A percentile compares a stretch with the other conserved stretches of the same genome.
phyloP scores from a whole-genome alignment of 2,329 filamentous ascomycete genomes.

The Pyricularia sp. region DNA sequence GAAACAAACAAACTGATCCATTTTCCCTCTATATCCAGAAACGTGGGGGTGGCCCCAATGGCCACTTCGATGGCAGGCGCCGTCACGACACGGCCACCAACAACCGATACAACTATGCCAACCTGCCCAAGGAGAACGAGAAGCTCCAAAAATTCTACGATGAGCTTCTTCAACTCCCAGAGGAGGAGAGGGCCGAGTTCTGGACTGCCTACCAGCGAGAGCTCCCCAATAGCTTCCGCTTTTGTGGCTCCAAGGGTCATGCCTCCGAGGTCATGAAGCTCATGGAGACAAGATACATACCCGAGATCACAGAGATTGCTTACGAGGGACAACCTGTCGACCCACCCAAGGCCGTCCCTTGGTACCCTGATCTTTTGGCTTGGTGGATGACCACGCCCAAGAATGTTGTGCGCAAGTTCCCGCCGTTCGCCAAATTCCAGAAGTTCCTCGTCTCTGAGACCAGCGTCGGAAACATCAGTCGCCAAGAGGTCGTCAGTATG shows the following conservation, averaged over 20 bases:
- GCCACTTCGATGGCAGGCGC: constrained; percentile 18
- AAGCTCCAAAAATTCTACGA: constrained; percentile 85
- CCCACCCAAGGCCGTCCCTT: constrained; percentile 71
- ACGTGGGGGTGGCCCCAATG: constrained; percentile 22
- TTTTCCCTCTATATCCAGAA: constrained; percentile 11
- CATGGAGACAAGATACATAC: constrained; percentile 80
- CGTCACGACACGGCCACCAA: constrained; percentile 24
- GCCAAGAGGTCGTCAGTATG: constrained; percentile 98
- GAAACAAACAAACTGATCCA: not conserved
- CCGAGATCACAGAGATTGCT: constrained; percentile 77
- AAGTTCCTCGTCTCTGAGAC: constrained; percentile 98
- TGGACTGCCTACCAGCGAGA: constrained; percentile 79
- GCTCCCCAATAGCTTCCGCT: constrained; percentile 93
- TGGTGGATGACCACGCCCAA: constrained; percentile 99
- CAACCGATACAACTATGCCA: constrained; percentile 41
- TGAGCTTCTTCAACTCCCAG: constrained; percentile 61
- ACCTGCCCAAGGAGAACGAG: constrained; percentile 70
- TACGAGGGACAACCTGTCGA: constrained; percentile 76
- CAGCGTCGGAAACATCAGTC: constrained; percentile 91
- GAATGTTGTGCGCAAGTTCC: constrained; percentile 86
- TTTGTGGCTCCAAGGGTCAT: constrained; percentile 92
- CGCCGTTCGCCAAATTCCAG: constrained; percentile 91
- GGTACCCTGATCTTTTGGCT: constrained; percentile 91
- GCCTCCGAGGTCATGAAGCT: constrained; percentile 87
- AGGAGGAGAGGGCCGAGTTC: constrained; percentile 66